phyloP scores from a whole-genome alignment of 441 rosid species.

The Isatis lusitanica region DNA sequence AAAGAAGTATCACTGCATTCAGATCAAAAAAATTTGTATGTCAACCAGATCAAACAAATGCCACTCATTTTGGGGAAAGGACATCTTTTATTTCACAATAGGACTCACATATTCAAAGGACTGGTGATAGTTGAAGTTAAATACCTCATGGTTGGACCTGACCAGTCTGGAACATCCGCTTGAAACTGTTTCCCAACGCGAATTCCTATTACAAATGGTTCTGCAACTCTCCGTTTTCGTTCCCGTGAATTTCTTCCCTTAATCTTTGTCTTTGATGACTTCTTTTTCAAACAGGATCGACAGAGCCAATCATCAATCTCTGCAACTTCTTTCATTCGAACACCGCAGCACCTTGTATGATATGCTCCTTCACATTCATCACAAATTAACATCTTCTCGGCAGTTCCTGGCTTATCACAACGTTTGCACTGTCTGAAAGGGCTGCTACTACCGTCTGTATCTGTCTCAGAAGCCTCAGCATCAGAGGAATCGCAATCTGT shows the following conservation, averaged over 20 bases:
- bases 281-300: constrained; percentile 63
- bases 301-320: constrained; percentile 79
- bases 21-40: constrained; percentile 26
- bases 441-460: constrained; percentile 33
- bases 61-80: constrained; percentile 14
- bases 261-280: constrained; percentile 42
- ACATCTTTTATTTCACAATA: constrained; percentile 10
- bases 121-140: constrained; percentile 30
- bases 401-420: constrained; percentile 55
- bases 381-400: constrained; percentile 70
- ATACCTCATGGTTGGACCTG: constrained; percentile 60
- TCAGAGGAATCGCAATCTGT: constrained; percentile 71
- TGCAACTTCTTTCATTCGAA: constrained; percentile 51
- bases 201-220: constrained; percentile 51
- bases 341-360: constrained; percentile 75
- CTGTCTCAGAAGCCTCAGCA: constrained; percentile 40
- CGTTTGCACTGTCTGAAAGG: constrained; percentile 59
- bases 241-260: constrained; percentile 40
- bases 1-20: constrained; percentile 51
- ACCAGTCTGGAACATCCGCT: constrained; percentile 87
- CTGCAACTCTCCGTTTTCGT: constrained; percentile 51
- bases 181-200: constrained; percentile 88
- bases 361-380: constrained; percentile 84
- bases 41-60: constrained; percentile 18
- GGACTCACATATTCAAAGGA: not conserved